Percentiles rank a stretch among this genome's conserved stretches.
Conservation (phyloP, 2,329 filamentous ascomycete genomes). For the Xylariaceae sp. region DNA sequence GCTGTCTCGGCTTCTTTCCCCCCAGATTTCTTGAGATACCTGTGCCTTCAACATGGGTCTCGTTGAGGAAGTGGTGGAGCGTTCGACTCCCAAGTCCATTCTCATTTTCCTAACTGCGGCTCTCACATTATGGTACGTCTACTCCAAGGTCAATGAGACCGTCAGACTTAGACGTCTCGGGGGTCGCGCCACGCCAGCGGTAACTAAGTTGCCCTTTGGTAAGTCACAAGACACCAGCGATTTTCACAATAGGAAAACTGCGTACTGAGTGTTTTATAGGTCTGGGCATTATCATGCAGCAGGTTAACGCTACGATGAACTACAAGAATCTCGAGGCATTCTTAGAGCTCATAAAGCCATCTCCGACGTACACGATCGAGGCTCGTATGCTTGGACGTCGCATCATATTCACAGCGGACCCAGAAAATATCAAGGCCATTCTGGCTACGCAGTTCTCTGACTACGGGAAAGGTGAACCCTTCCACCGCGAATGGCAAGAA, state of each 20-base stretch:
- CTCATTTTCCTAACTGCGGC: constrained; percentile 37
- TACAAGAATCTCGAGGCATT: constrained; percentile 63
- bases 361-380: constrained; percentile 59
- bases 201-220: constrained; percentile 46
- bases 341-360: constrained; percentile 47
- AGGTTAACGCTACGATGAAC: constrained; percentile 49
- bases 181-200: constrained; percentile 39
- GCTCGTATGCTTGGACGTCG: constrained; percentile 52
- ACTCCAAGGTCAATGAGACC: constrained; percentile 40
- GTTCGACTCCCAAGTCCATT: constrained; percentile 42
- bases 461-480: constrained; percentile 76
- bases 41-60: constrained; percentile 43
- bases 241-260: background rate
- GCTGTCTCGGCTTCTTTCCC: no score
- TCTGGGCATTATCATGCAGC: constrained; percentile 61
- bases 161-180: constrained; percentile 43
- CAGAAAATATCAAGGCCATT: constrained; percentile 85
- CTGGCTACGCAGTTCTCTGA: constrained; percentile 84
- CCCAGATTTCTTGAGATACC: background rate
- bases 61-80: constrained; percentile 46
- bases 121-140: constrained; percentile 38
- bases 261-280: constrained; percentile 41
- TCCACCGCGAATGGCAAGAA: constrained; percentile 71
- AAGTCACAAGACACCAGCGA: constrained; percentile 20
- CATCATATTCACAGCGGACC: constrained; percentile 74